phyloP scores from a whole-genome alignment of 352 stramenopile genomes.

The Pythium aquatile region DNA sequence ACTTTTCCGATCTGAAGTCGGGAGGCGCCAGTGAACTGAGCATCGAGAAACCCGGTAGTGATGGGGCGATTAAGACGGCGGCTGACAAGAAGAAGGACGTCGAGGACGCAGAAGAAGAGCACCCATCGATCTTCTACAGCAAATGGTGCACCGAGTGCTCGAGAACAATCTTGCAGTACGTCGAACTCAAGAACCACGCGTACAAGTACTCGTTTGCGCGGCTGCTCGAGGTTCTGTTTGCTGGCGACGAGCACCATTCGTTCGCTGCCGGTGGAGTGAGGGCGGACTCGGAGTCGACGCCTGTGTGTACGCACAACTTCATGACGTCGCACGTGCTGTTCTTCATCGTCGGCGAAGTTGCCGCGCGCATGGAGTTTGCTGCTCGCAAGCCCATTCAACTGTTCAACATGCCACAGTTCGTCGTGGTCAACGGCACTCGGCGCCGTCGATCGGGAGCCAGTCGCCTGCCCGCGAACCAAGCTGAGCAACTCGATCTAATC shows the following conservation, averaged over 20 bases:
- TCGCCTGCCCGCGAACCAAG: not conserved
- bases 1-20: constrained; percentile 4
- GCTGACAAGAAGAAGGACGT: not conserved
- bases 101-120: constrained; percentile 6
- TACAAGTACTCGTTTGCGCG: constrained; percentile 98
- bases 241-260: constrained; percentile 64
- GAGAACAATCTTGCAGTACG: constrained; percentile 91
- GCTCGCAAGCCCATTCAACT: constrained; percentile 40
- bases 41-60: constrained; percentile 15
- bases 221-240: constrained; percentile 96
- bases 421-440: constrained; percentile 20
- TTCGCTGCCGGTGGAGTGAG: not conserved
- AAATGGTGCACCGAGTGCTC: constrained; percentile 96
- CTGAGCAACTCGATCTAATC: constrained; percentile 28
- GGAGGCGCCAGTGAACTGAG: constrained; percentile 13
- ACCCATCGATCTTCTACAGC: constrained; percentile 92
- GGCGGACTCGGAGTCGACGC: constrained; percentile 10
- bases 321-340: constrained; percentile 74
- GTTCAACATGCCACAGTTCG: constrained; percentile 16
- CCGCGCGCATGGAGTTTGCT: constrained; percentile 68
- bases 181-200: constrained; percentile 85
- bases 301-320: constrained; percentile 43
- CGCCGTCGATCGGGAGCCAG: constrained; percentile 12
- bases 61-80: not conserved
- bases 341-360: constrained; percentile 75